Evolutionary conservation across 176 grass and related monocot genomes (phyloP).

Genomic region (Eragrostis nindensis): DNA sequence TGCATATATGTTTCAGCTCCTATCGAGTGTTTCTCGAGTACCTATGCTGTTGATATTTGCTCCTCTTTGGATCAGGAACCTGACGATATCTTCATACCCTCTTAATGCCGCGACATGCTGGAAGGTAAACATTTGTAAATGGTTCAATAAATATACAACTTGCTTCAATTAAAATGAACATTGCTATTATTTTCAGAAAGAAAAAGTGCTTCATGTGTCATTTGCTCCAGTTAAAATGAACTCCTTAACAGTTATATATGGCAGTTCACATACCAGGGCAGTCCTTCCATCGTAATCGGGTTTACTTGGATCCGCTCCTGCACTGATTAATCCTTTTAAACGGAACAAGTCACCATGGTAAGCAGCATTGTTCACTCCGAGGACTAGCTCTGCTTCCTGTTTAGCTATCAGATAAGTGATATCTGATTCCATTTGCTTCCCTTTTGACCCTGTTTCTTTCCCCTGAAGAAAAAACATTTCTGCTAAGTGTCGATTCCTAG

Average conservation of each 20-base stretch:
- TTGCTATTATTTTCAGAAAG: neutral
- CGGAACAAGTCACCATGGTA: constrained; percentile 74
- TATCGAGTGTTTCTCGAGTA: constrained; percentile 20
- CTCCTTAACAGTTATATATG: neutral
- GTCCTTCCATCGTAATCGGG: constrained; percentile 81
- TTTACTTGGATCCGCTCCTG: constrained; percentile 91
- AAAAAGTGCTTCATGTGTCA: neutral
- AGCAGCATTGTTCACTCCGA: constrained; percentile 77
- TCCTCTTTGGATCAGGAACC: constrained; percentile 76
- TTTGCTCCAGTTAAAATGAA: constrained; percentile 2
- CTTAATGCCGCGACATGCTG: constrained; percentile 86
- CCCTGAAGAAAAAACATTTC: constrained; percentile 33
- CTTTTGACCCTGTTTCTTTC: constrained; percentile 49
- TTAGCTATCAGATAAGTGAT: constrained; percentile 81
- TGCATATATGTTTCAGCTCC: neutral
- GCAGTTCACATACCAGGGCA: constrained; percentile 57
- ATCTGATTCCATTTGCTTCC: constrained; percentile 69
- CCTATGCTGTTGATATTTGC: constrained; percentile 74
- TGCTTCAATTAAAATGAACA: neutral
- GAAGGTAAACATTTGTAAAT: constrained; percentile 8
- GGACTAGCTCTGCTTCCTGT: constrained; percentile 77
- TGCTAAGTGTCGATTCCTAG: neutral
- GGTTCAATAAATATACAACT: neutral
- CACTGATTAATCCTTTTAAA: constrained; percentile 74
- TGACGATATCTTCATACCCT: constrained; percentile 80